Percentiles rank a stretch among this genome's conserved stretches.
phyloP scores from a whole-genome alignment of 306 rosid genomes.

The Urtica urens region DNA sequence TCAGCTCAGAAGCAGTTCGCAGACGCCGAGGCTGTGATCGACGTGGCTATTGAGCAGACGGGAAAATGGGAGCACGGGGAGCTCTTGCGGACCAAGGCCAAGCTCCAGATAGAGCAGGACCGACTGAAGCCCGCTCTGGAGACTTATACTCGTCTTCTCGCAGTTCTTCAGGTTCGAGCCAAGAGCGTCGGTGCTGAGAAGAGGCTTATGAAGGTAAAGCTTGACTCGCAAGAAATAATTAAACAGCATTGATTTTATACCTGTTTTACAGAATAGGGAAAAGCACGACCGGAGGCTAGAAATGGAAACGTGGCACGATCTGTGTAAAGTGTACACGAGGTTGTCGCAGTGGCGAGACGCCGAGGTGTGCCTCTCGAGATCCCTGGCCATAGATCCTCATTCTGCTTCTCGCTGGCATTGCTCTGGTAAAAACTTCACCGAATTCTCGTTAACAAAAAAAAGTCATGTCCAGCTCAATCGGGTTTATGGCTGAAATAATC shows the following conservation, averaged over 20 bases:
- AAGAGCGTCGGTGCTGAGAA: constrained; percentile 39
- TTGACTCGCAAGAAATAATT: not conserved
- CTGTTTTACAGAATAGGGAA: constrained; percentile 35
- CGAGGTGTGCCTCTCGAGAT: constrained; percentile 75
- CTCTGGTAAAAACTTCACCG: constrained; percentile 29
- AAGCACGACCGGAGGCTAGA: constrained; percentile 52
- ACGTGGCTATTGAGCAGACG: constrained; percentile 77
- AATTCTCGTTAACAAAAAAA: not conserved
- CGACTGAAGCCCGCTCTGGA: constrained; percentile 52
- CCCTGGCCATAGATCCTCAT: constrained; percentile 60
- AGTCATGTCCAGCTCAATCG: no score
- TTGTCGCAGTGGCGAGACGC: constrained; percentile 79
- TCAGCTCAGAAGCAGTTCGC: constrained; percentile 62
- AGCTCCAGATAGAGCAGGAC: constrained; percentile 69
- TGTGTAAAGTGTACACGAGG: constrained; percentile 53
- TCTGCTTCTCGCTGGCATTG: constrained; percentile 85
- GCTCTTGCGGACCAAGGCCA: constrained; percentile 70
- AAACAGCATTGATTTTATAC: not conserved
- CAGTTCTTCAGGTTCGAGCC: constrained; percentile 66
- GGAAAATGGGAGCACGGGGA: constrained; percentile 92
- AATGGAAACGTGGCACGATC: constrained; percentile 89
- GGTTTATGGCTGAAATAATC: no score
- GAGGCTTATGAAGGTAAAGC: constrained; percentile 47
- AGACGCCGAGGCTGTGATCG: constrained; percentile 70
- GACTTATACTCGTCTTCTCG: constrained; percentile 67